Base-by-base conservation (phyloP, 2,329 filamentous ascomycete genomes). In the Rutstroemia sydowiana region DNA sequence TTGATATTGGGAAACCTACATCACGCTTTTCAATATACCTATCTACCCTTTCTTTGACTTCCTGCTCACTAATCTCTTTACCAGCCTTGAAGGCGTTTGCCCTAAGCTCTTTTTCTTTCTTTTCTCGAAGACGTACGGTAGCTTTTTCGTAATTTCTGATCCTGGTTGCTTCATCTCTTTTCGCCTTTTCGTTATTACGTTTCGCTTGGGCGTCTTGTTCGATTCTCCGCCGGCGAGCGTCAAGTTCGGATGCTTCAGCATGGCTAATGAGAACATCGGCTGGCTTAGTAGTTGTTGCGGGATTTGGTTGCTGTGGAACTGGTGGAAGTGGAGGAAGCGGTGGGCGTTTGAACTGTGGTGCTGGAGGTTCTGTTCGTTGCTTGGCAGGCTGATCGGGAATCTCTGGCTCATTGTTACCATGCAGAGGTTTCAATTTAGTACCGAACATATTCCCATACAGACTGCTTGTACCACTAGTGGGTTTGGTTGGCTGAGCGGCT, bases 21-120 rank as follows among this genome's bases (percentile, higher is more conserved):
- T 54, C 54, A 44, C 51, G 51, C 34, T 48, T 56, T 1, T n/a
- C 45, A 39, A 54, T 51, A 1, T 16, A 16, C 11, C 34, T 48
- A 2, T 56, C 40, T 26, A 56, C n/a, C 1, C 20, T 26, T 2
- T 30, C 13, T 20, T 54, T 9, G 2, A 56, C 11, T 16, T 55
- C 53, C 8, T 16, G 18, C 1, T 44, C 31, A 10, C 18, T 13
- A 11, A 52, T 2, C 5, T 23, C 5, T 14, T 30, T 40, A 11
- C 53, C 49, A 32, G 37, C 40, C 18, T 45, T 42, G 10, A 32
- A 13, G 23, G 49, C 49, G 3, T 36, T 16, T 9, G 41, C 30
- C 1, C 28, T 37, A 2, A 52, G 5, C n/a, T 34, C 14, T 31
- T 21, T 36, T 5, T 32, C 48, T 28, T 30, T 36, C 6, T 30